Conservation (phyloP, 2,329 filamentous ascomycete species). For the Periconia macrospinosa region DNA sequence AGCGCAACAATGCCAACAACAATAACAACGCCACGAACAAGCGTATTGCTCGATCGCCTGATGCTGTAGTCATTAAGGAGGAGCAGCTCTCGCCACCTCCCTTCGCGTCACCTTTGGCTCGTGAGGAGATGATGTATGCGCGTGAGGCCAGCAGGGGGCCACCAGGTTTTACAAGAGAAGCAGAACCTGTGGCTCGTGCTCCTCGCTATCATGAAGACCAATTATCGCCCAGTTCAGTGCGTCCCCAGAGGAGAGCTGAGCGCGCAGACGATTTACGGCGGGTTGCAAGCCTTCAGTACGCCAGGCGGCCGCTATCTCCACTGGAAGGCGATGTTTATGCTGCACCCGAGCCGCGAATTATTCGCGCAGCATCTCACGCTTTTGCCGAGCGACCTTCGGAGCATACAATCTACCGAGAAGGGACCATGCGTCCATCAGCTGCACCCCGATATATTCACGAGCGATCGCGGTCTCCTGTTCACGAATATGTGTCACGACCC, state of each 20-base stretch:
- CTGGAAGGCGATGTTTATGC: conserved; percentile 39
- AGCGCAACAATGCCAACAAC: conserved; percentile 30
- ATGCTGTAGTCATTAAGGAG: conserved; percentile 62
- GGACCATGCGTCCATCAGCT: conserved; percentile 39
- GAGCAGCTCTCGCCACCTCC: conserved; percentile 65
- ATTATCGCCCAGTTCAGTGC: conserved; percentile 42
- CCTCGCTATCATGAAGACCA: conserved; percentile 49
- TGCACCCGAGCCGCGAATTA: conserved; percentile 37
- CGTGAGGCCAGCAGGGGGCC: conserved; percentile 43
- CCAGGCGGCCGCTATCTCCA: conserved; percentile 48
- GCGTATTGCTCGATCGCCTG: conserved; percentile 38
- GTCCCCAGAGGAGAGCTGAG: conserved; percentile 41
- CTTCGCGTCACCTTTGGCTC: conserved; percentile 45
- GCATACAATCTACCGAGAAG: conserved; percentile 41
- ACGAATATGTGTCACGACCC: conserved; percentile 41
- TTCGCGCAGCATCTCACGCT: conserved; percentile 47
- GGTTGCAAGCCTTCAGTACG: conserved; percentile 52
- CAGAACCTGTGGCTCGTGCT: conserved; percentile 33
- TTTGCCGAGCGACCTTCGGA: conserved; percentile 43
- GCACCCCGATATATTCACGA: conserved; percentile 45
- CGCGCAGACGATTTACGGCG: conserved; percentile 51
- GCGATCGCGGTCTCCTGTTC: conserved; percentile 45
- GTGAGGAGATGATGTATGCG: conserved; percentile 45
- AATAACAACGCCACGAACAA: conserved; percentile 42
- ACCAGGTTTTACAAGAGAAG: conserved; percentile 51